phyloP scores from a whole-genome alignment of 352 stramenopile genomes.

The Phytopythium kandeliae region DNA sequence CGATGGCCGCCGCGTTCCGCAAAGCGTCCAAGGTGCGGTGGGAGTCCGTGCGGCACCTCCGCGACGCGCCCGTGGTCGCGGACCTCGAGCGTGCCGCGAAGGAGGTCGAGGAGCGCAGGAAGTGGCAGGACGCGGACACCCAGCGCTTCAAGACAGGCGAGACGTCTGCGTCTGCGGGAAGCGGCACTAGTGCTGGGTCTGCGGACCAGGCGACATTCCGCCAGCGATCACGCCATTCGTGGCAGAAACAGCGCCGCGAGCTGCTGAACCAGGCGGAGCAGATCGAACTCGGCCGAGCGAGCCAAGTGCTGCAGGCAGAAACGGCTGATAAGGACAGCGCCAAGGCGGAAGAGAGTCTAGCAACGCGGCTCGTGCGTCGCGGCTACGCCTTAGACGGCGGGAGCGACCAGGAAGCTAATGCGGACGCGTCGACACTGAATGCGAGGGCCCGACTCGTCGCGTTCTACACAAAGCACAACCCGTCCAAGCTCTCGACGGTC shows the following conservation, averaged over 20 bases:
- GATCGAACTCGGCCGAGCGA: constrained; percentile 11
- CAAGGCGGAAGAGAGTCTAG: constrained; percentile 22
- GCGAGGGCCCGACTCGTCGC: constrained; percentile 22
- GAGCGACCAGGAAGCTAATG: background rate
- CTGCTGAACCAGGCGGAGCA: constrained; percentile 25
- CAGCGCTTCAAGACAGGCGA: constrained; percentile 1
- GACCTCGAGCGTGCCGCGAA: constrained; percentile 22
- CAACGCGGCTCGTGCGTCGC: constrained; percentile 35
- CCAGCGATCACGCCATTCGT: constrained; percentile 54
- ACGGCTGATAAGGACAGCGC: background rate
- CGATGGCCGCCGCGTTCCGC: constrained; percentile 38
- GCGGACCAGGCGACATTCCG: constrained; percentile 28
- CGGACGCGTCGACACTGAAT: background rate
- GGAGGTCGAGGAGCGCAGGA: constrained; percentile 10
- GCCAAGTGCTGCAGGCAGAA: constrained; percentile 3
- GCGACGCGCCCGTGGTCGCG: constrained; percentile 34
- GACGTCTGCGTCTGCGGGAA: background rate
- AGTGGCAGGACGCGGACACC: constrained; percentile 9
- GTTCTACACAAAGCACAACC: constrained; percentile 76
- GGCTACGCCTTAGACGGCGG: constrained; percentile 35
- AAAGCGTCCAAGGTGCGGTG: constrained; percentile 34
- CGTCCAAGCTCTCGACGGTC: constrained; percentile 38
- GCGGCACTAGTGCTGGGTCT: constrained; percentile 5
- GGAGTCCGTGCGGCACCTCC: constrained; percentile 37
- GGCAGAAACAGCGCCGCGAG: constrained; percentile 45